Conservation (phyloP, 768 basidiomycete species). For the Mycena albidolilacea region DNA sequence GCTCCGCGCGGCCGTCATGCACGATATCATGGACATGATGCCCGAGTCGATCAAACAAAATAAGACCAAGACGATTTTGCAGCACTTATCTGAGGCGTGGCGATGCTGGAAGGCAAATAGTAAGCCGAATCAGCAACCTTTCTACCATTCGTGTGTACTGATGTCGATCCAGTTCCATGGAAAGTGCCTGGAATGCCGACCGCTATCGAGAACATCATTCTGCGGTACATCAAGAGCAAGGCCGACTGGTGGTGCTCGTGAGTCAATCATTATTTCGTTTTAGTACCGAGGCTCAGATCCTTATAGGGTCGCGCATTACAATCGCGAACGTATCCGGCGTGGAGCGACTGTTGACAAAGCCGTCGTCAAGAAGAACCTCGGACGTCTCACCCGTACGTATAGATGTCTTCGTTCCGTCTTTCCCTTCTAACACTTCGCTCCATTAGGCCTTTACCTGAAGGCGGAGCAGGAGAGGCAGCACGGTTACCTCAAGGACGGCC, state of each 20-base stretch:
- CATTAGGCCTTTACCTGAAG: conserved; percentile 89
- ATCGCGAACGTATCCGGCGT: conserved; percentile 96
- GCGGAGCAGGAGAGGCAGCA: conserved; percentile 99
- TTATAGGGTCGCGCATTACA: conserved; percentile 92
- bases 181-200: conserved; percentile 99
- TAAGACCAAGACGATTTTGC: conserved; percentile 99
- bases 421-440: conserved; percentile 25
- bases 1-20: conserved; percentile 98
- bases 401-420: neutral
- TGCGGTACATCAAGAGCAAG: conserved; percentile 99
- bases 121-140: conserved; percentile 48
- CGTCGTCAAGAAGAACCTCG: conserved; percentile 98
- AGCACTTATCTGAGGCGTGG: conserved; percentile 99
- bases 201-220: conserved; percentile 98
- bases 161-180: conserved; percentile 82
- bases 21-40: conserved; percentile 99
- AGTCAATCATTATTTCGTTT: conserved; percentile 44
- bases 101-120: conserved; percentile 97
- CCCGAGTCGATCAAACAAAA: conserved; percentile 99
- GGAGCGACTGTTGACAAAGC: conserved; percentile 99
- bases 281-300: conserved; percentile 18
- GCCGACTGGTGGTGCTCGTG: conserved; percentile 99
- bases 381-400: conserved; percentile 90
- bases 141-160: conserved; percentile 2
- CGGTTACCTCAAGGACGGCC: conserved; percentile 98